Evolutionary conservation across 2,329 filamentous ascomycete species (phyloP).

Genomic region (Scedosporium aurantiacum): DNA sequence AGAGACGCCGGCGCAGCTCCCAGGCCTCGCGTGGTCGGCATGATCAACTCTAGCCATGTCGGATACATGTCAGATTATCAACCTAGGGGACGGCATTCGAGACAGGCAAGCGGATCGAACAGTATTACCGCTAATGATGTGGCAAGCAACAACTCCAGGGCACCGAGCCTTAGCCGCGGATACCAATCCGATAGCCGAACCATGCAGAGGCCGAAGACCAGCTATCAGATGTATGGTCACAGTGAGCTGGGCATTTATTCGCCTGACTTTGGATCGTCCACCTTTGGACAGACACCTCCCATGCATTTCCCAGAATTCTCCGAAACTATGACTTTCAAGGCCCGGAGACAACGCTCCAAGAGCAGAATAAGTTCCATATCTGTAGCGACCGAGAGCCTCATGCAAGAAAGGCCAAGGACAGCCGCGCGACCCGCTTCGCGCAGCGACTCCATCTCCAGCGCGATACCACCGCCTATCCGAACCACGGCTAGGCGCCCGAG

Average conservation of each 20-base stretch:
- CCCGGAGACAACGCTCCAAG: not conserved
- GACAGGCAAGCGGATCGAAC: not conserved
- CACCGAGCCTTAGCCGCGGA: slow-evolving; percentile 1
- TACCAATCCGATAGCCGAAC: not conserved
- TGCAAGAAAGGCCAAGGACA: not conserved
- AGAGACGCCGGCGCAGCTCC: not conserved
- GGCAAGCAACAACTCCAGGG: not conserved
- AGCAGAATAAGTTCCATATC: not conserved
- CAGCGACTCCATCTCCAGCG: not conserved
- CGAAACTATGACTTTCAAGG: not conserved
- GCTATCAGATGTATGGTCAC: not conserved
- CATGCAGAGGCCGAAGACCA: slow-evolving; percentile 1
- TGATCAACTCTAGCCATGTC: not conserved
- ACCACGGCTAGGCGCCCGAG: not conserved
- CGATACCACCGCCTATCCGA: not conserved
- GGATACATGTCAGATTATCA: not conserved
- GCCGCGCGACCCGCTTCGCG: not conserved
- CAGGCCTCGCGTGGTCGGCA: not conserved
- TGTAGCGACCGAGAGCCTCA: not conserved
- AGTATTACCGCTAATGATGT: not conserved
- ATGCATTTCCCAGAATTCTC: not conserved
- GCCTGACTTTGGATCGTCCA: not conserved
- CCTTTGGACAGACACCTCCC: not conserved
- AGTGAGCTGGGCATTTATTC: not conserved
- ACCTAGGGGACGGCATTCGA: not conserved